Base-by-base conservation (phyloP, 345 rosid species). In the Populus simonii region DNA sequence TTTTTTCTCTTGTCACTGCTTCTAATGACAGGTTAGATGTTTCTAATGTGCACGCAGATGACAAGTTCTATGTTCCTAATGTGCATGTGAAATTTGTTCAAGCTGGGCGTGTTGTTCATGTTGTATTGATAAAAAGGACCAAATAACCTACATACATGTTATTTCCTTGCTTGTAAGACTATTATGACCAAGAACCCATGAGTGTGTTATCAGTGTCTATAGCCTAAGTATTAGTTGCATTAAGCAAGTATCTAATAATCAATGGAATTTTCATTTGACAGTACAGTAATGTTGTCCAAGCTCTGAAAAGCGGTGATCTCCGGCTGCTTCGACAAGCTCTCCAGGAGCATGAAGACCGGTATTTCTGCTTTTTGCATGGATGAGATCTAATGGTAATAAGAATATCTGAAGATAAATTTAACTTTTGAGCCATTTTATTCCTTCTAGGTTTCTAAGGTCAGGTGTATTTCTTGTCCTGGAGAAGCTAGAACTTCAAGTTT, bases 401-500 rank as follows among this genome's bases (percentile, higher is more conserved):
- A 49, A n/a, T 49, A 31, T 15, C 35, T 47, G 25, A 68, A 73
- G 65, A 20, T 9, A 36, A 49, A 18, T 59, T 59, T 66, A 47
- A 70, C 61, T 59, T 36, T 27, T 7, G 20, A 20, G 25, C 59
- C 51, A 43, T 47, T 55, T 27, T 5, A 22, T 51, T 39, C 47
- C 72, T 68, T 47, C 9, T 81, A 93, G 98, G 86, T 91, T 93
- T 84, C 87, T 96, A 79, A 88, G 99, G 80, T 96, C 99, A 0
- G 99, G 99, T 5, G 98, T 93, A 76, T 93, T 91, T 81, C 98
- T 96, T 67, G 99, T 93, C 43, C 87, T 96, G 31, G 99, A 96
- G 89, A 93, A 92, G 91, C 92, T 96, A 35, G 99, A 96, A 87
- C 98, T 93, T 63, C 99, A 96, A 87, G 97, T 93, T 74, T 93